phyloP scores from a whole-genome alignment of 1,284 basidiomycete species.

The Trichosporon inkin region DNA sequence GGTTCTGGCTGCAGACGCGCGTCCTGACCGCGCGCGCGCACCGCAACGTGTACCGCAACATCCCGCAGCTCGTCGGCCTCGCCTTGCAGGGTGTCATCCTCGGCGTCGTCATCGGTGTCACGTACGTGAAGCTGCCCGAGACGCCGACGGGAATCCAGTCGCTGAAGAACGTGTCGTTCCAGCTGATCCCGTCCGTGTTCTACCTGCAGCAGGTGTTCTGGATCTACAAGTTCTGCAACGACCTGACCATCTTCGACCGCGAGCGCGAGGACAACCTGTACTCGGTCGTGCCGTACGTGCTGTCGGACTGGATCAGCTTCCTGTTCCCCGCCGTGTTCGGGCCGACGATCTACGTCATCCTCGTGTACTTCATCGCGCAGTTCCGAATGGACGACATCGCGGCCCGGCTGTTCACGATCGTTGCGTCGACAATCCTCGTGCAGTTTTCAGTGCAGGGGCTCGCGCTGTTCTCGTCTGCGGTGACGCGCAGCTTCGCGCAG shows the following conservation, averaged over 20 bases:
- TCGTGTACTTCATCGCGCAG: conserved; percentile 49
- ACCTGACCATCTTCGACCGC: conserved; percentile 54
- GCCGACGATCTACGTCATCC: conserved; percentile 45
- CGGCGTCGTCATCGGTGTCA: conserved; percentile 37
- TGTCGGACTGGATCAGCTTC: conserved; percentile 48
- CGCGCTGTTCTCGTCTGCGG: conserved; percentile 47
- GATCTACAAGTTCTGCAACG: conserved; percentile 49
- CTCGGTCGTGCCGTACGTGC: conserved; percentile 48
- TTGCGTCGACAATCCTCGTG: conserved; percentile 48
- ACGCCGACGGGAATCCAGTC: conserved; percentile 52
- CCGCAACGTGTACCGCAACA: conserved; percentile 49
- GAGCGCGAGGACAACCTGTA: conserved; percentile 49
- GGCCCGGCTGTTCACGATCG: conserved; percentile 49
- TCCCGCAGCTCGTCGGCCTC: conserved; percentile 42
- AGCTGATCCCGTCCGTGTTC: conserved; percentile 46
- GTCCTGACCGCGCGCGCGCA: conserved; percentile 44
- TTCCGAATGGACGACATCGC: conserved; percentile 49
- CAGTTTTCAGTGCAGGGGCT: conserved; percentile 51
- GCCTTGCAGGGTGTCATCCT: conserved; percentile 43
- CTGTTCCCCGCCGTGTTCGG: conserved; percentile 44
- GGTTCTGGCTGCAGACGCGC: conserved; percentile 39
- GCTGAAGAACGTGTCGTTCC: conserved; percentile 48
- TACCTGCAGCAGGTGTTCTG: conserved; percentile 48
- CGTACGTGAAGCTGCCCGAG: conserved; percentile 35
- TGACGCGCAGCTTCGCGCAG: conserved; percentile 47